These are phyloP conservation scores for Diaporthe batatas DNA, from an alignment of 2,329 filamentous ascomycete species.

Conservation along the genomic window DNA sequence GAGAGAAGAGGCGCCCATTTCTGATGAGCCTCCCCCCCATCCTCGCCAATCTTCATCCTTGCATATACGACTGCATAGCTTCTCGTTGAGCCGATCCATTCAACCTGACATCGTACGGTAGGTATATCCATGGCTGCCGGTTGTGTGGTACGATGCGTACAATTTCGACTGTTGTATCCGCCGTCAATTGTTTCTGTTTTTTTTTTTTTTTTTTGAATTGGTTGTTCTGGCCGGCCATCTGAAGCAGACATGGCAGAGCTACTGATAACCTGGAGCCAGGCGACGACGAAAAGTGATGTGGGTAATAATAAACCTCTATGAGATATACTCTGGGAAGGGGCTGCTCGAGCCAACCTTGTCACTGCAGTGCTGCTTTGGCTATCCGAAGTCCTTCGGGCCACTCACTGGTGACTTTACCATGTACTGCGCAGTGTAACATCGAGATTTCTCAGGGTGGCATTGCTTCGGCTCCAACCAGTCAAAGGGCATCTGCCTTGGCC, in stretches of 20 bases:
- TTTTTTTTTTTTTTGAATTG: too few species aligned
- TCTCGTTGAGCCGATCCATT: constrained; percentile 4
- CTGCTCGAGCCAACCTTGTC: constrained; percentile 20
- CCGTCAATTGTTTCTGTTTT: not conserved
- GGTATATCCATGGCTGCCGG: not conserved
- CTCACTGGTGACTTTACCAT: constrained; percentile 27
- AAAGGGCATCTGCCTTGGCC: constrained; percentile 32
- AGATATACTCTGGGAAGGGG: constrained; percentile 21
- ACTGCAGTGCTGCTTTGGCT: constrained; percentile 24
- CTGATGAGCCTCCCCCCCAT: constrained; percentile 31
- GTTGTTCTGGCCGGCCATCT: not conserved
- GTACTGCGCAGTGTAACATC: constrained; percentile 38
- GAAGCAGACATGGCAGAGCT: not conserved
- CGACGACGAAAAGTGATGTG: not conserved
- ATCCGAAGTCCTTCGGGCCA: constrained; percentile 42
- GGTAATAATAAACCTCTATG: not conserved
- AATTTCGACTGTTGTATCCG: not conserved
- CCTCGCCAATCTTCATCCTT: constrained; percentile 32
- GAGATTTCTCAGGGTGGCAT: constrained; percentile 39
- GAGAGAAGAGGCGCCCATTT: constrained; percentile 17
- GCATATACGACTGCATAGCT: constrained; percentile 30
- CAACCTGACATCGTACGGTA: constrained; percentile 8
- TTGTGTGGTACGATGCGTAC: constrained; percentile 13
- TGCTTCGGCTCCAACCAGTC: constrained; percentile 37
- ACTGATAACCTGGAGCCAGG: constrained; percentile 7